Evolutionary conservation across 805 yeast genomes (phyloP).

Genomic region (Alloascoidea africana): DNA sequence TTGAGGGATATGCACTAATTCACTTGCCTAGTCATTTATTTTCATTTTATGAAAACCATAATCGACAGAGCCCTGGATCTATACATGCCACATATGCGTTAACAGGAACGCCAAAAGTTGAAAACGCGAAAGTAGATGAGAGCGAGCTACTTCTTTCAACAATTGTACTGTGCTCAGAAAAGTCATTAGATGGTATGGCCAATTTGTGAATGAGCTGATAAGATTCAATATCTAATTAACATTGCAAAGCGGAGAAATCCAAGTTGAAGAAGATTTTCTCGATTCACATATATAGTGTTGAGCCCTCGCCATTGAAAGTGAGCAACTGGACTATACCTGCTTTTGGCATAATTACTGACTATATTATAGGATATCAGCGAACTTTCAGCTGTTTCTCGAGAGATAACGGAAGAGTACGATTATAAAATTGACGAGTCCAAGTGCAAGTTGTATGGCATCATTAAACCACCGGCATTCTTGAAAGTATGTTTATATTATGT

Average conservation of each 20-base stretch:
- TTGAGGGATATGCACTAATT: too few relatives aligned
- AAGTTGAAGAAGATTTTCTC: neutral
- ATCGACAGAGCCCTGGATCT: too few relatives aligned
- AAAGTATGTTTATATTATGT: neutral
- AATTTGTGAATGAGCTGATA: too few relatives aligned
- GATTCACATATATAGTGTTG: neutral
- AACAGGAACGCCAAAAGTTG: neutral
- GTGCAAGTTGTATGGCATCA: neutral
- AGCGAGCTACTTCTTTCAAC: neutral
- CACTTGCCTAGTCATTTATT: neutral
- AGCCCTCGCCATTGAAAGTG: neutral
- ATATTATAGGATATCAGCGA: too few relatives aligned
- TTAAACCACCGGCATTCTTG: neutral
- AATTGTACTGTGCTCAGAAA: neutral
- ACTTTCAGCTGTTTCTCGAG: neutral
- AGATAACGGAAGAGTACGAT: neutral
- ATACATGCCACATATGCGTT: neutral
- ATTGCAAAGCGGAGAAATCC: neutral
- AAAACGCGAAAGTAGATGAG: neutral
- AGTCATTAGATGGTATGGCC: neutral
- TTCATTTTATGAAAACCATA: neutral
- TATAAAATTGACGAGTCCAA: neutral
- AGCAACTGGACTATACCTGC: neutral
- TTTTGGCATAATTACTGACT: neutral
- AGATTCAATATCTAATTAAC: too few relatives aligned